Percentiles rank a stretch among this genome's conserved stretches.
These are phyloP conservation scores for Neurospora sp. DNA, from an alignment of 2,329 filamentous ascomycete species.

Conservation along the genomic window DNA sequence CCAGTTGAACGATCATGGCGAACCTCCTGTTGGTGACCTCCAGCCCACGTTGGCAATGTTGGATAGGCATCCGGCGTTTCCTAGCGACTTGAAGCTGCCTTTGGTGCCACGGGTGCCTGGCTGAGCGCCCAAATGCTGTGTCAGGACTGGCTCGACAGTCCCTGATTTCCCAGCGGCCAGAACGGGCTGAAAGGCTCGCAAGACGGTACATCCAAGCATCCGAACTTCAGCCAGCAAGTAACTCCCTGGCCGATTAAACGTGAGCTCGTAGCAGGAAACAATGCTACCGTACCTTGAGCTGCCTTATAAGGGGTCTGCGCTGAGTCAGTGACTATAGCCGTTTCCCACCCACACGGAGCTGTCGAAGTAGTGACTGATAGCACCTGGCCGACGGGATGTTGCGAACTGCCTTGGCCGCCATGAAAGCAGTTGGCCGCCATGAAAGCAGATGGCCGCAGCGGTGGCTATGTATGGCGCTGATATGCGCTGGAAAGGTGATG, in stretches of 20 bases:
- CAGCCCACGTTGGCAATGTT: neutral
- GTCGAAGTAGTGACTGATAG: neutral
- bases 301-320: neutral
- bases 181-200: conserved; percentile 6
- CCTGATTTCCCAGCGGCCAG: conserved; percentile 4
- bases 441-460: neutral
- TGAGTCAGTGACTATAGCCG: neutral
- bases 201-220: neutral
- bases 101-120: neutral
- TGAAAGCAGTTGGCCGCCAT: neutral
- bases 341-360: neutral
- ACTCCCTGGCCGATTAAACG: neutral
- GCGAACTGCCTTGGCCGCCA: neutral
- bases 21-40: neutral
- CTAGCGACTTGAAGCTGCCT: neutral
- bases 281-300: neutral
- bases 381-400: neutral
- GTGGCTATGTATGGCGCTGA: neutral
- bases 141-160: conserved; percentile 2
- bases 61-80: neutral
- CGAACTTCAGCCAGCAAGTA: neutral
- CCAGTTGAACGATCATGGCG: neutral
- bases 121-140: neutral
- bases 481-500: neutral
- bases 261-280: neutral